These are phyloP conservation scores for Umbilicus rupestris DNA, from an alignment of 164 flowering plant genomes.

Conservation along the genomic window DNA sequence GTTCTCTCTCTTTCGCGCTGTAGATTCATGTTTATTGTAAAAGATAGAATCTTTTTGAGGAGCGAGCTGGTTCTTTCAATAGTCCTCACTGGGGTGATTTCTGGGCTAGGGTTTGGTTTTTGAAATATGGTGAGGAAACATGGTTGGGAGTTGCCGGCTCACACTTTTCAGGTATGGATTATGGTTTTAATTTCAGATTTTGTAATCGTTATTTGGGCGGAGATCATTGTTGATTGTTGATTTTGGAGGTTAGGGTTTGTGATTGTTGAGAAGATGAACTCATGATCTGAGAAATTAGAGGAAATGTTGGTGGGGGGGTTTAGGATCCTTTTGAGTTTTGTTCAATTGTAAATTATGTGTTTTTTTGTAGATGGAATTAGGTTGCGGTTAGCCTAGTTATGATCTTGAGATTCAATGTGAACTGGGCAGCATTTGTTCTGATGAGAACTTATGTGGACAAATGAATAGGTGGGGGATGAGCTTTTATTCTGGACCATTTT, in stretches of 20 bases:
- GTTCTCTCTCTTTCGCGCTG: conserved; percentile 1
- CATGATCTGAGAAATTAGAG: background rate
- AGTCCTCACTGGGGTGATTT: background rate
- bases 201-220: background rate
- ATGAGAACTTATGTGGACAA: background rate
- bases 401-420: background rate
- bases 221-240: conserved; percentile 4
- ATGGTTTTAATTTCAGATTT: background rate
- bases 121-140: conserved; percentile 74
- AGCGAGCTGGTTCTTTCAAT: background rate
- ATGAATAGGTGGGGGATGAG: background rate
- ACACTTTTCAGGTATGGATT: conserved; percentile 70
- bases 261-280: background rate
- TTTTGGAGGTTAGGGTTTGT: background rate
- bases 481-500: background rate
- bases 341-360: too few relatives aligned
- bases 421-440: background rate
- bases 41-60: background rate
- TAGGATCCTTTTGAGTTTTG: background rate
- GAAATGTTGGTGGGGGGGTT: background rate
- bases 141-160: conserved; percentile 93
- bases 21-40: background rate
- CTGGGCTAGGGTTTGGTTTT: background rate
- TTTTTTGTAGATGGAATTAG: background rate
- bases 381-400: background rate